A percentile compares a stretch with the other conserved stretches of the same genome.
phyloP scores from a whole-genome alignment of 78 protist genomes.

The Dictyostelium intermedium region DNA sequence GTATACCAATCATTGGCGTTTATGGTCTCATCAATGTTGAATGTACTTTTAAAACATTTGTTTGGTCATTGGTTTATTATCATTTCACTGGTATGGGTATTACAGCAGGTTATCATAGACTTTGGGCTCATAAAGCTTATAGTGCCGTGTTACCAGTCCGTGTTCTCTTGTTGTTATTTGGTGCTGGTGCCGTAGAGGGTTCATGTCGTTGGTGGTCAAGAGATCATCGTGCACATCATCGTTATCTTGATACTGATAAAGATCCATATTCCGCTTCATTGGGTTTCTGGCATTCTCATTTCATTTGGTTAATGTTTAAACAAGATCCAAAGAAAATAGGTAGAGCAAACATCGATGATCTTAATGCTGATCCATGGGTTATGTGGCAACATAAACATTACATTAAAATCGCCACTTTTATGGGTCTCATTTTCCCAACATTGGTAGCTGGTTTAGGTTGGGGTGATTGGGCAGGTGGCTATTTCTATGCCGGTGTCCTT shows the following conservation, averaged over 20 bases:
- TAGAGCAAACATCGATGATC: conserved; percentile 73
- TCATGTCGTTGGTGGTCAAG: conserved; percentile 87
- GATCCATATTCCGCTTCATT: conserved; percentile 89
- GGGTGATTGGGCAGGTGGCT: conserved; percentile 89
- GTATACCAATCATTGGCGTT: conserved; percentile 63
- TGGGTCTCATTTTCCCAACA: conserved; percentile 81
- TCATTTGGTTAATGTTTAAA: conserved; percentile 92
- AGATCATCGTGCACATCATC: conserved; percentile 94
- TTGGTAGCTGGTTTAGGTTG: conserved; percentile 79
- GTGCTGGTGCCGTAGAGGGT: conserved; percentile 90
- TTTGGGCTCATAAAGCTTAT: conserved; percentile 73
- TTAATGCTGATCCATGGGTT: conserved; percentile 69
- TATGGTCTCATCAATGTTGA: conserved; percentile 34
- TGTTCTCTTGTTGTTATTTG: conserved; percentile 1
- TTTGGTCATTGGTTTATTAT: conserved; percentile 65
- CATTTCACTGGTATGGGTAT: conserved; percentile 86
- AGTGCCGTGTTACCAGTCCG: conserved; percentile 6
- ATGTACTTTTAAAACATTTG: conserved; percentile 23
- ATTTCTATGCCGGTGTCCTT: conserved; percentile 75
- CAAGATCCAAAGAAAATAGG: conserved; percentile 79
- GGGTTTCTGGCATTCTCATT: conserved; percentile 90
- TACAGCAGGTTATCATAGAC: conserved; percentile 87
- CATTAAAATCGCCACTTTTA: conserved; percentile 46
- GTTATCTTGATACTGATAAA: conserved; percentile 88
- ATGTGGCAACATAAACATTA: conserved; percentile 87